A percentile compares a stretch with the other conserved stretches of the same genome.
Conservation (phyloP, 768 basidiomycete genomes). For the Amanita muscaria region DNA sequence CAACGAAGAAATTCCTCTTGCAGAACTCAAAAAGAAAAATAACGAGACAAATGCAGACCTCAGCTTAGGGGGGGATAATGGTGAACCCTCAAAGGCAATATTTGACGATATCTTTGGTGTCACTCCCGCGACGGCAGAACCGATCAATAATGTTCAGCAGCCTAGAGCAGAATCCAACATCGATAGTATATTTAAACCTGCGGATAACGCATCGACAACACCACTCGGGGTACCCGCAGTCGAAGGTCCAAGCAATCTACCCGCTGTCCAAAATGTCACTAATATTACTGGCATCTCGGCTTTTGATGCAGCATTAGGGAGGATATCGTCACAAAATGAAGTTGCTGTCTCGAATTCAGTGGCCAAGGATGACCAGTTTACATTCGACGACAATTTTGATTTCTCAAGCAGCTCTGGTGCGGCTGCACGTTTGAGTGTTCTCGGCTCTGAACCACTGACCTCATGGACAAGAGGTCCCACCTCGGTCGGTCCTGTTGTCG, state of each 20-base stretch:
- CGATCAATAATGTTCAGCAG: not conserved
- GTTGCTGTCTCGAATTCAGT: conserved; percentile 24
- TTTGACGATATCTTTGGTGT: conserved; percentile 56
- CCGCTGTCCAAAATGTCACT: conserved; percentile 13
- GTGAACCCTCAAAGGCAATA: conserved; percentile 15
- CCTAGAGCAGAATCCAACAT: not conserved
- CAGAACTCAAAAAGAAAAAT: conserved; percentile 21
- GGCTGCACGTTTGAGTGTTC: conserved; percentile 22
- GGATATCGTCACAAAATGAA: conserved; percentile 23
- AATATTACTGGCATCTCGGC: conserved; percentile 43
- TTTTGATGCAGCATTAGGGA: conserved; percentile 71
- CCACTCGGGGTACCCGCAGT: conserved; percentile 6
- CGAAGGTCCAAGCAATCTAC: conserved; percentile 10
- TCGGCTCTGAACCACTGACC: conserved; percentile 24
- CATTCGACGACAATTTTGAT: conserved; percentile 53
- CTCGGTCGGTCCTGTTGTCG: conserved; percentile 16
- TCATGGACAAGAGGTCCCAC: conserved; percentile 20
- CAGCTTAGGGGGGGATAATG: conserved; percentile 4
- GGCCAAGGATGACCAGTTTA: conserved; percentile 24
- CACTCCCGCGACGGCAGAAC: conserved; percentile 16
- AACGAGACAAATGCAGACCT: conserved; percentile 13
- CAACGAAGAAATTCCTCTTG: conserved; percentile 33
- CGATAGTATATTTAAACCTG: not conserved
- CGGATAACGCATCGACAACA: not conserved
- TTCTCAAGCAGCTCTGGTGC: conserved; percentile 33